Evolutionary conservation across 495 filamentous ascomycete species (phyloP).

Genomic region (Aspergillus incahuasiensis): DNA sequence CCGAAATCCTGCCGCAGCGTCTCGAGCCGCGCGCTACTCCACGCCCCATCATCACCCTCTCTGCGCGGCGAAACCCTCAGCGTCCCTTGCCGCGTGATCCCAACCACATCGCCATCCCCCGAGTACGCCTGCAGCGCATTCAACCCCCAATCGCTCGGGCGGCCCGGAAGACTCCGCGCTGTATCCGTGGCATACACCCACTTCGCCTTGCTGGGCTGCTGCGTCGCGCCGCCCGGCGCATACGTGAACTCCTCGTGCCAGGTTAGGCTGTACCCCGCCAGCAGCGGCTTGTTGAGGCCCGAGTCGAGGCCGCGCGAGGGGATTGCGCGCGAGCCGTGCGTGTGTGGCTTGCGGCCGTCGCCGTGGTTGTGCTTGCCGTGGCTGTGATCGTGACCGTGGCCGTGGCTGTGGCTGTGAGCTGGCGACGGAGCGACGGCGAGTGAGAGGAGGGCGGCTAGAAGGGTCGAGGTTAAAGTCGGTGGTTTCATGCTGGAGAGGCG

Average conservation of each 20-base stretch:
- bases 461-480: too few species aligned
- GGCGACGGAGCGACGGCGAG: not conserved
- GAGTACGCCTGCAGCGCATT: constrained; percentile 6
- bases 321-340: not conserved
- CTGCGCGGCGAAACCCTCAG: not conserved
- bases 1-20: constrained; percentile 1
- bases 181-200: constrained; percentile 2
- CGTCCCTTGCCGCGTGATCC: not conserved
- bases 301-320: constrained; percentile 4
- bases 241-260: constrained; percentile 13
- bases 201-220: not conserved
- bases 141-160: constrained; percentile 2
- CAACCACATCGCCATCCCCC: not conserved
- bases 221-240: not conserved
- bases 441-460: not conserved
- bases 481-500: not conserved
- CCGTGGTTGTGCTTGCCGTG: not conserved
- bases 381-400: not conserved
- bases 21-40: not conserved
- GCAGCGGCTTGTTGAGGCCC: constrained; percentile 6
- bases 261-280: constrained; percentile 8
- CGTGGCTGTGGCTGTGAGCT: not conserved
- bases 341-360: not conserved
- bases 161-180: not conserved
- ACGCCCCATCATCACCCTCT: too few species aligned